Percentiles rank a stretch among this genome's conserved stretches.
Evolutionary conservation across 371 early-diverging fungal species (phyloP).

Genomic region (Mucor indicus): DNA sequence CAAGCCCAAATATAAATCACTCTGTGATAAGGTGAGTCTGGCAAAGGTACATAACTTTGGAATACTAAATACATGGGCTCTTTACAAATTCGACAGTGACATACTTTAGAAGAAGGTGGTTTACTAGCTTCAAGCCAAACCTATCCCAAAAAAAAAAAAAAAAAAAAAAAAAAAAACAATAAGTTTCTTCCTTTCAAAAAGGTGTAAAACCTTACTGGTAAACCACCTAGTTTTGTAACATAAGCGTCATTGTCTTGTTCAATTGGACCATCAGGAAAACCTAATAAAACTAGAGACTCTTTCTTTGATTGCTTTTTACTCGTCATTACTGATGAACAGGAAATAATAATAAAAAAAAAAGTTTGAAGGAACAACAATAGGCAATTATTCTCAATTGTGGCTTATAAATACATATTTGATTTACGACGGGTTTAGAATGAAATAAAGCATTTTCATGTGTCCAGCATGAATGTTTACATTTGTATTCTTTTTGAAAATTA

Average conservation of each 20-base stretch:
- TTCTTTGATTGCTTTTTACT: slow-evolving; percentile 21
- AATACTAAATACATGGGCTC: slow-evolving; percentile 61
- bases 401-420: no score
- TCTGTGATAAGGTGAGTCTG: slow-evolving; percentile 71
- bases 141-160: slow-evolving; percentile 9
- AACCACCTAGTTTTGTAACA: slow-evolving; percentile 69
- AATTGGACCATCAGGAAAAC: slow-evolving; percentile 64
- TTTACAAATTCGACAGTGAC: slow-evolving; percentile 44
- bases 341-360: neutral
- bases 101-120: slow-evolving; percentile 19
- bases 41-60: slow-evolving; percentile 75
- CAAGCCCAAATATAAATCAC: slow-evolving; percentile 80
- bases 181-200: neutral
- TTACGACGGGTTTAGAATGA: no score
- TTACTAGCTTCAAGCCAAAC: slow-evolving; percentile 33
- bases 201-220: slow-evolving; percentile 47
- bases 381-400: no score
- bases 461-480: no score
- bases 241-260: slow-evolving; percentile 60
- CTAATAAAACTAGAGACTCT: slow-evolving; percentile 44
- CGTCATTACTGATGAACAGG: no score
- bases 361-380: neutral
- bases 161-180: neutral
- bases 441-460: no score
- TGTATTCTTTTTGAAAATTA: no score